Percentiles rank a stretch among this genome's conserved stretches.
phyloP scores from a whole-genome alignment of 139 green algal species.

The Haematococcus lacustris region DNA sequence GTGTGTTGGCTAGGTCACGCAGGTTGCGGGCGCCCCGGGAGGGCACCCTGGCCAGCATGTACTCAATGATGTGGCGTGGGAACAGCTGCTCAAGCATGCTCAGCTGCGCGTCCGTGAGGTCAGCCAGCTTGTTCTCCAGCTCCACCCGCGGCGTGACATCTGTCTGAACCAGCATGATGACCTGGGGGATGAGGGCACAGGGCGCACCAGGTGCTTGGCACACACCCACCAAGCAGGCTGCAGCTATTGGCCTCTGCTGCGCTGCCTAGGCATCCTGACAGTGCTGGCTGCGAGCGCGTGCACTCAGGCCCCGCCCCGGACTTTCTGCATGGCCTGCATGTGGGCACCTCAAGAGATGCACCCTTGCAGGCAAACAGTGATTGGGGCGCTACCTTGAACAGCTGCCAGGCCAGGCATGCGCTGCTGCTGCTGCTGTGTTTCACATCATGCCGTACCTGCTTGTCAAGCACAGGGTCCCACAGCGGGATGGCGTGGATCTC shows the following conservation, averaged over 20 bases:
- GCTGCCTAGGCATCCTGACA: too few species aligned
- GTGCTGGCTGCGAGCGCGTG: too few species aligned
- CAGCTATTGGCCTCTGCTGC: too few species aligned
- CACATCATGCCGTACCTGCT: conserved; percentile 21
- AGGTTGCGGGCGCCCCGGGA: conserved; percentile 23
- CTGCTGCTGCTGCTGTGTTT: conserved; percentile 1
- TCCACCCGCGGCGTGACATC: conserved; percentile 40
- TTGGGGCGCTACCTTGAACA: too few species aligned
- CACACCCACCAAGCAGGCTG: too few species aligned
- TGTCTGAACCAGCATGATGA: conserved; percentile 41
- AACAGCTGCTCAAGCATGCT: conserved; percentile 45
- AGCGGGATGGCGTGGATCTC: conserved; percentile 38
- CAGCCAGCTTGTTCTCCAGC: conserved; percentile 39
- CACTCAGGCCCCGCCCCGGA: too few species aligned
- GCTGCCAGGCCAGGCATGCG: too few species aligned
- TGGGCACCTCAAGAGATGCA: too few species aligned
- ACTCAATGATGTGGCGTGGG: conserved; percentile 45
- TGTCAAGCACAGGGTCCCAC: conserved; percentile 39
- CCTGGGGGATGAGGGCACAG: conserved; percentile 25
- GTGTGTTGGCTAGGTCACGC: conserved; percentile 33
- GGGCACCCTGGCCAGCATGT: conserved; percentile 30
- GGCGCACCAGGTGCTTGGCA: neutral
- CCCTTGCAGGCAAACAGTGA: too few species aligned
- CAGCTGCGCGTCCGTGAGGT: conserved; percentile 43
- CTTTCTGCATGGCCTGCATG: too few species aligned